A percentile compares a stretch with the other conserved stretches of the same genome.
Evolutionary conservation across 2,329 filamentous ascomycete species (phyloP).

Genomic region (Zalaria obscura): DNA sequence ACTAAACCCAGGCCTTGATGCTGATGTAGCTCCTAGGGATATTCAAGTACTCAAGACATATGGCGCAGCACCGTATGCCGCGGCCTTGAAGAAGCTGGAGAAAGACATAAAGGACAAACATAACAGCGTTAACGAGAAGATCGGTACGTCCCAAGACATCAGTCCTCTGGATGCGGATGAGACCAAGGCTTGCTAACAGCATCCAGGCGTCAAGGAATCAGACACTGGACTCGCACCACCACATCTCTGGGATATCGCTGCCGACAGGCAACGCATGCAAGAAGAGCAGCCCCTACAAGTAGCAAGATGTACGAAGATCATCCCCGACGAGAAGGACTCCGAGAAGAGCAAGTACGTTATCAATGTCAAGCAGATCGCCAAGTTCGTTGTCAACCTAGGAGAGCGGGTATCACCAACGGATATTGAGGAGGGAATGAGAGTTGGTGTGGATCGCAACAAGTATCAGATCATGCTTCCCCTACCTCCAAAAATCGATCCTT

Average conservation of each 20-base stretch:
- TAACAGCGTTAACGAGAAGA: constrained; percentile 96
- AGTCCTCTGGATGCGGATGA: too few relatives aligned
- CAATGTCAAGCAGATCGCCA: constrained; percentile 99
- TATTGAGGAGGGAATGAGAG: constrained; percentile 98
- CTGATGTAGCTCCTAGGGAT: constrained; percentile 46
- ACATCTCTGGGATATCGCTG: constrained; percentile 96
- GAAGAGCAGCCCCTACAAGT: constrained; percentile 98
- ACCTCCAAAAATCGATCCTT: constrained; percentile 96
- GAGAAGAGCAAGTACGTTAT: constrained; percentile 99
- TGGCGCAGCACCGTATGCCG: constrained; percentile 88
- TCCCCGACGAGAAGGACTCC: constrained; percentile 85
- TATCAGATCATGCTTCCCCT: constrained; percentile 96
- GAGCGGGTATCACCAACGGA: constrained; percentile 95
- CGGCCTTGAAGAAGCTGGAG: constrained; percentile 89
- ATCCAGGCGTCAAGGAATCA: constrained; percentile 65
- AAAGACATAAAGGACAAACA: constrained; percentile 99
- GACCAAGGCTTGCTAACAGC: constrained; percentile 6
- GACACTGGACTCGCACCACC: constrained; percentile 96
- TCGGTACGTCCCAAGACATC: constrained; percentile 36
- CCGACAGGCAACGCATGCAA: constrained; percentile 94
- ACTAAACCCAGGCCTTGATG: neutral
- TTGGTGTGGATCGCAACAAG: constrained; percentile 95
- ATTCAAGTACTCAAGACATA: constrained; percentile 97
- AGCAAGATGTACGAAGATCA: constrained; percentile 97
- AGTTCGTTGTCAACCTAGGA: constrained; percentile 95